Evolutionary conservation across 2,329 filamentous ascomycete genomes (phyloP), one percentile per base, ranked within the genome.

Genomic region (Alternaria longipes): DNA sequence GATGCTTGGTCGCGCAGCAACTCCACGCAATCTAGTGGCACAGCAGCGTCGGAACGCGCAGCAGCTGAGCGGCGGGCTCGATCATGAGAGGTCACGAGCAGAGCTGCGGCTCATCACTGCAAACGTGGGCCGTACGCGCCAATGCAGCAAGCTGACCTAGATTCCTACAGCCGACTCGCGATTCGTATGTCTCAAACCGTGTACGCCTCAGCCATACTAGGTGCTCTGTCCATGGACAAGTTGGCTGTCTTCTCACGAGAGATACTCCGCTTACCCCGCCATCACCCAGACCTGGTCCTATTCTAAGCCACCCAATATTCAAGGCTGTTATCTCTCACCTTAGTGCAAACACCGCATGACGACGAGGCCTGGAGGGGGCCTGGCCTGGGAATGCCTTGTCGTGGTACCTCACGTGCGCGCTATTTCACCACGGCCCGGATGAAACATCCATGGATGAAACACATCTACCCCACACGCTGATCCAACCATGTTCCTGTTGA

Each of bases 21-120:
- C 45, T 38, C 49, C 32, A 56, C 60, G 62, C 62, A 60, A 60
- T 42, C 53, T 8, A 30, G 62, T 64, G 58, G 62, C 62, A 64
- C 62, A 55, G 62, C 59, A 58, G 42, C n/a, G 26, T 47, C 28
- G 24, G 6, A 32, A 38, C 24, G 28, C 26, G 30, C 57, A 55
- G 51, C 44, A 28, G 46, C 34, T 38, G 34, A 16, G 16, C 34
- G 14, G 28, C 28, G 24, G 34, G 34, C 45, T 47, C 18, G 32
- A 22, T 56, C 57, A 52, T 38, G 46, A 56, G 53, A 60, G 53
- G 53, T 56, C 57, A 56, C 32, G 51, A 54, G 56, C 34, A 24
- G 24, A 3, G 41, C 14, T n/a, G 38, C 49, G 55, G 12, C 55
- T 41, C 54, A 30, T 36, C 32, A 14, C 32, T 36, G 32, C 32